phyloP scores from a whole-genome alignment of 2,329 filamentous ascomycete species.

The Calonectria hawksworthii region DNA sequence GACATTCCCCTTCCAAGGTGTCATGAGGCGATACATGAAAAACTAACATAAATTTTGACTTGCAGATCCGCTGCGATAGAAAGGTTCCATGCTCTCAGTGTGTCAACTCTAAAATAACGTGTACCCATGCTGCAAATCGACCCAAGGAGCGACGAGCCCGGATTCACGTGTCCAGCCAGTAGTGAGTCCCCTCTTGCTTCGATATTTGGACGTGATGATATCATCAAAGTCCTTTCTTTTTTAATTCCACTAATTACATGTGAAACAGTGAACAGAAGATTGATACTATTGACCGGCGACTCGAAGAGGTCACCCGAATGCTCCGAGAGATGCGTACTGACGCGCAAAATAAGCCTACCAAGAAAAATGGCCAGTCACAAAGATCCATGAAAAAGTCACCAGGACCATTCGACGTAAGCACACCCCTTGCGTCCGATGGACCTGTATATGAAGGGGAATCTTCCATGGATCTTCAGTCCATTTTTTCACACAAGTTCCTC shows the following conservation, averaged over 20 bases:
- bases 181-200: slow-evolving; percentile 44
- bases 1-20: background rate
- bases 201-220: background rate
- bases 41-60: background rate
- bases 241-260: background rate
- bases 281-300: slow-evolving; percentile 52
- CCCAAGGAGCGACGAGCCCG: slow-evolving; percentile 54
- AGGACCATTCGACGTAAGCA: slow-evolving; percentile 23
- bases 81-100: slow-evolving; percentile 54
- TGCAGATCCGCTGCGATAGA: slow-evolving; percentile 54
- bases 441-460: slow-evolving; percentile 58
- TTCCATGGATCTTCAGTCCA: slow-evolving; percentile 60
- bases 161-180: slow-evolving; percentile 53
- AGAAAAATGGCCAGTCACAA: background rate
- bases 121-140: slow-evolving; percentile 47
- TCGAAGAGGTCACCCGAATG: slow-evolving; percentile 50
- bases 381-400: background rate
- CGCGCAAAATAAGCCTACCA: slow-evolving; percentile 22
- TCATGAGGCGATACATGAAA: background rate
- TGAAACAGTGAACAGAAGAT: slow-evolving; percentile 52
- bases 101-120: slow-evolving; percentile 52
- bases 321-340: slow-evolving; percentile 45
- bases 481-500: slow-evolving; percentile 60
- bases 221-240: background rate
- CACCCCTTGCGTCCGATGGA: slow-evolving; percentile 37